phyloP scores from a whole-genome alignment of 2,329 filamentous ascomycete species.

The Diaporthe vexans region DNA sequence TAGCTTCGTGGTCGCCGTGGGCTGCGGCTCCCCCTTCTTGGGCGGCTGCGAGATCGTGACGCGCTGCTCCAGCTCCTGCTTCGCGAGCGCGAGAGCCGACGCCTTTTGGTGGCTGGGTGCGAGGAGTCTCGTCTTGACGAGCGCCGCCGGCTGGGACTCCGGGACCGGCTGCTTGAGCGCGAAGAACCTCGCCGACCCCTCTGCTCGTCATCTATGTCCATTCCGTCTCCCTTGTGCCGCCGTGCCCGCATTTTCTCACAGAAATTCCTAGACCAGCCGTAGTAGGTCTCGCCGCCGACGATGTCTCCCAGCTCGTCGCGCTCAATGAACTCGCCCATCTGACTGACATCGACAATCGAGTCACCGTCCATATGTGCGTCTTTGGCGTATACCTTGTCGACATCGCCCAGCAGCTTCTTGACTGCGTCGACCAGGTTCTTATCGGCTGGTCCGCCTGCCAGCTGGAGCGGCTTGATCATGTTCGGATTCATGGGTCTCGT shows the following conservation, averaged over 20 bases:
- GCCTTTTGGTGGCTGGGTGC: conserved; percentile 56
- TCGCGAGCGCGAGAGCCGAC: conserved; percentile 54
- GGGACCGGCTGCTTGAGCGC: conserved; percentile 48
- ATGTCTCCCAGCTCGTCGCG: conserved; percentile 76
- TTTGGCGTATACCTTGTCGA: conserved; percentile 76
- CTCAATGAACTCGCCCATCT: conserved; percentile 78
- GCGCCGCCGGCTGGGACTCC: conserved; percentile 49
- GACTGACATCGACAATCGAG: conserved; percentile 75
- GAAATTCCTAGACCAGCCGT: conserved; percentile 87
- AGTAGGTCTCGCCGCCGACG: conserved; percentile 80
- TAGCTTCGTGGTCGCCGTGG: conserved; percentile 46
- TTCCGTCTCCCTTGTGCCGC: conserved; percentile 51
- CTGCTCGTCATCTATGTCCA: conserved; percentile 44
- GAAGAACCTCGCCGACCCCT: conserved; percentile 55
- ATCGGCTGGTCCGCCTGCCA: conserved; percentile 77
- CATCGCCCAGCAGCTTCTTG: conserved; percentile 77
- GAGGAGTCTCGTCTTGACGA: conserved; percentile 53
- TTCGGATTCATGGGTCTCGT: conserved; percentile 79
- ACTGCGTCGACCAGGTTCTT: conserved; percentile 76
- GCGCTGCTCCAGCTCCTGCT: conserved; percentile 45
- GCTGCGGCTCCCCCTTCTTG: conserved; percentile 48
- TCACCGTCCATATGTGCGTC: conserved; percentile 59
- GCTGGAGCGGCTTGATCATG: conserved; percentile 78
- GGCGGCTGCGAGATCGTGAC: conserved; percentile 43
- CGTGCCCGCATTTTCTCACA: conserved; percentile 84